Evolutionary conservation across 768 basidiomycete species (phyloP), one percentile per base, ranked within the genome.

Genomic region (Hemileccinum impolitum): DNA sequence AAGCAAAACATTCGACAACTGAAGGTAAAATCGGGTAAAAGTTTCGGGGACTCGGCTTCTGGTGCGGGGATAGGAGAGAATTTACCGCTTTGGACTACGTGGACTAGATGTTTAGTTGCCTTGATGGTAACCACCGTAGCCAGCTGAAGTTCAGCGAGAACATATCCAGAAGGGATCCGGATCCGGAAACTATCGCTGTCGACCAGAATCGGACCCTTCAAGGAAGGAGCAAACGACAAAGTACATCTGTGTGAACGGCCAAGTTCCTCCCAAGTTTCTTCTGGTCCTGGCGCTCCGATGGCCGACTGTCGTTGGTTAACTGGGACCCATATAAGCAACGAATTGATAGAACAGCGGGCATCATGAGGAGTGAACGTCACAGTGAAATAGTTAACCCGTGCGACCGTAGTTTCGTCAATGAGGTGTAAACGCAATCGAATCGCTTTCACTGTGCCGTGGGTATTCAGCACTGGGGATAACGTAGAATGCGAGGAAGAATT

Each of bases 161-260:
- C 68, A 63, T 86, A 95, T 12, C 83, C 81, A 61, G 80, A 80
- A 1, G 94, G 93, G 31, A 98, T 84, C 17, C 83, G 81, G n/a
- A 96, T 59, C 19, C 81, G 82, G 1, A 80, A 76, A 43, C 82
- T 84, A 31, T 89, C 81, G 17, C 78, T 81, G 21, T 77, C 69
- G 43, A 88, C 63, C 6, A 69, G 60, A 45, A 94, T 67, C 5
- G 73, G 69, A n/a, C 58, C 65, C 13, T 58, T 59, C 31, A 68
- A 58, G 14, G 47, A 49, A 18, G 53, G 65, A 41, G 64, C 62
- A 52, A 70, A 67, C 21, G 64, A 74, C 12, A 70, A 56, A 48
- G 71, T 69, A 73, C 84, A 79, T 39, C 72, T 70, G 47, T 79
- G 77, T 2, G 94, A 58, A 8, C 77, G 76, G 6, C 76, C 65